A percentile compares a stretch with the other conserved stretches of the same genome.
These are phyloP conservation scores for Ascochyta pisi DNA, from an alignment of 2,329 filamentous ascomycete genomes.

Conservation along the genomic window DNA sequence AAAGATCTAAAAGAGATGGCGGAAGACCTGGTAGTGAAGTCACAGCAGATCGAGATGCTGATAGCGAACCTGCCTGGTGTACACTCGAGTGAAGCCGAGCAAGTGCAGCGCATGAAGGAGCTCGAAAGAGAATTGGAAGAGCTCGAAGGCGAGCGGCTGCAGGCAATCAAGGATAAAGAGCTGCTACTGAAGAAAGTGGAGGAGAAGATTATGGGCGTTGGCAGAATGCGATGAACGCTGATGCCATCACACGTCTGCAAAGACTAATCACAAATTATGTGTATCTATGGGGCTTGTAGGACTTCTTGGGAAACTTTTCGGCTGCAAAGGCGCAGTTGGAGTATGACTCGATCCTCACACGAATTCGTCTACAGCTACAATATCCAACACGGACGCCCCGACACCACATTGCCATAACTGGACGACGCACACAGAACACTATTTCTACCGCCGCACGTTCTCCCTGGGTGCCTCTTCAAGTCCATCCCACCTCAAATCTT, in stretches of 20 bases:
- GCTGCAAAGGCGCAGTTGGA: background rate
- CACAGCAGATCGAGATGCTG: constrained; percentile 81
- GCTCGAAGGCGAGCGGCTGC: constrained; percentile 50
- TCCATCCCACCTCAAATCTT: background rate
- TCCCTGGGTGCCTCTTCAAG: background rate
- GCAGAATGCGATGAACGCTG: constrained; percentile 22
- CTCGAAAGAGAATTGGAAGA: constrained; percentile 53
- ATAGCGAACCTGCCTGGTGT: constrained; percentile 78
- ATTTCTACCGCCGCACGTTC: background rate
- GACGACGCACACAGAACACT: background rate
- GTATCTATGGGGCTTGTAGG: no score
- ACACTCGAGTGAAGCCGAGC: constrained; percentile 78
- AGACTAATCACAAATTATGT: no score
- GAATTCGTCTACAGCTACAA: no score
- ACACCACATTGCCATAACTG: background rate
- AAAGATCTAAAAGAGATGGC: constrained; percentile 75
- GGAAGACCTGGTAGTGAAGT: constrained; percentile 77
- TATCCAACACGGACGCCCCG: no score
- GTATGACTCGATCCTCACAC: background rate
- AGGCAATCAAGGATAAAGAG: constrained; percentile 53
- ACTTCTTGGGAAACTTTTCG: background rate
- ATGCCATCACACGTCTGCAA: background rate
- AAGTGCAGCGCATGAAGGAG: constrained; percentile 65
- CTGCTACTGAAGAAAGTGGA: constrained; percentile 54
- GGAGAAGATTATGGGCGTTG: constrained; percentile 52